Base-by-base conservation (phyloP, 2,329 filamentous ascomycete species). In the Fusarium tuaranense region DNA sequence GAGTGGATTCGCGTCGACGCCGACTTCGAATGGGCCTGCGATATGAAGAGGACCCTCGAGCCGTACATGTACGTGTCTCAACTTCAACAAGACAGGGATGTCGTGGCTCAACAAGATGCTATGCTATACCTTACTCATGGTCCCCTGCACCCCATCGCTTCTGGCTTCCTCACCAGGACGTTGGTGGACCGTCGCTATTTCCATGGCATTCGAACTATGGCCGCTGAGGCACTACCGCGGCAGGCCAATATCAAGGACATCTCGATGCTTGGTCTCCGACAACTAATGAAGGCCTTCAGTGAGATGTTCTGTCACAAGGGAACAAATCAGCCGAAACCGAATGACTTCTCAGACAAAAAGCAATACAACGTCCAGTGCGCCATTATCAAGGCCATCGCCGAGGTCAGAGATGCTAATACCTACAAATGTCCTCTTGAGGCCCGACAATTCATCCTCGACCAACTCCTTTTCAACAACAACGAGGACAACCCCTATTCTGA, bases 1-100 rank as follows among this genome's bases (percentile, higher is more conserved):
- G 97, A 99, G 82, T 99, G 97, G 97, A 97, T 99, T 77, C 93
- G 97, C 22, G 94, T 98, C 84, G 97, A 99, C 82, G 95, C 96
- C 18, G 97, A 99, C 83, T 98, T 98, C 76, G 97, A 99, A 82
- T 99, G 97, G 97, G 92, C 98, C 68, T 97, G 94, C 83, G 92
- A 92, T 76, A 94, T 97, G 83, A 92, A 93, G 70, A 87, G 89
- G 13, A 92, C 92, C 73, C 95, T 98, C 88, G 95, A 95, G 55
- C 91, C 94, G 6, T 98, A 98, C 87, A 99, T 99, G 97, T 98
- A 97, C 81, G 91, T 98, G 68, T 98, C 97, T 25, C 97, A 99
- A 82, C 87, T 99, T 72, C 97, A 99, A 82, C 97, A 99, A 83
- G 97, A 99, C 83, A 90, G 96, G 78, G 97, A 99, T 81, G 94